Percentiles rank a stretch among this genome's conserved stretches.
Conservation (phyloP, 805 yeast genomes). For the Candida awuae region DNA sequence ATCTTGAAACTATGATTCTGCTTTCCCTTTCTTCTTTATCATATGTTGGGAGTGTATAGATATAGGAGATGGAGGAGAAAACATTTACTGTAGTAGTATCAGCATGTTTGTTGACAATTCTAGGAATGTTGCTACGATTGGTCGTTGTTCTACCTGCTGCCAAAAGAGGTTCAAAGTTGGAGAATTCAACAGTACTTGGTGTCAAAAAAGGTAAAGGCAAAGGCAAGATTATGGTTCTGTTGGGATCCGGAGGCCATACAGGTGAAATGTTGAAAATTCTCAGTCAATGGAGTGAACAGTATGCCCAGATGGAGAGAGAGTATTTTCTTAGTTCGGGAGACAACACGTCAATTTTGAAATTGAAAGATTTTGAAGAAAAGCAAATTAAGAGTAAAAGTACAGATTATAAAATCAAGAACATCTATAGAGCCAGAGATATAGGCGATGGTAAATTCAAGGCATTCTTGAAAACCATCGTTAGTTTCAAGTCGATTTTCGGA, state of each 20-base stretch:
- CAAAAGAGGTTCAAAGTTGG: too few relatives aligned
- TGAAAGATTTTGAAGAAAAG: slow-evolving; percentile 31
- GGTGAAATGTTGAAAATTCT: slow-evolving; percentile 87
- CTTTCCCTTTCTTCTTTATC: too few relatives aligned
- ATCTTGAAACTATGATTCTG: too few relatives aligned
- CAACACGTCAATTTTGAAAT: slow-evolving; percentile 35
- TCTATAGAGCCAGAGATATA: slow-evolving; percentile 33
- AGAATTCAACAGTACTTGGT: neutral
- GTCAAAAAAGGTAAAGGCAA: neutral
- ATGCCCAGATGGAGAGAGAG: slow-evolving; percentile 18
- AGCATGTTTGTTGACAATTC: slow-evolving; percentile 7
- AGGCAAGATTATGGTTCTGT: slow-evolving; percentile 42
- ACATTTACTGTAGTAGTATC: slow-evolving; percentile 16
- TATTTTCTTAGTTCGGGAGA: slow-evolving; percentile 39
- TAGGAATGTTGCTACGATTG: slow-evolving; percentile 12
- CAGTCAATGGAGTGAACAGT: slow-evolving; percentile 26
- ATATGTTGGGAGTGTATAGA: too few relatives aligned
- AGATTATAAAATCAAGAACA: slow-evolving; percentile 19
- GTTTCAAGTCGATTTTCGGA: slow-evolving; percentile 20
- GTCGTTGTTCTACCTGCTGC: slow-evolving; percentile 21
- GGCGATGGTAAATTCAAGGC: slow-evolving; percentile 31
- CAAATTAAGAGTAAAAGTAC: slow-evolving; percentile 11
- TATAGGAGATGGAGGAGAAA: slow-evolving; percentile 22
- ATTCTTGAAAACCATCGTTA: slow-evolving; percentile 25
- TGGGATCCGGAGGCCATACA: slow-evolving; percentile 96